These are phyloP conservation scores for Vitis amurensis DNA, from an alignment of 164 flowering plant species.

Conservation along the genomic window DNA sequence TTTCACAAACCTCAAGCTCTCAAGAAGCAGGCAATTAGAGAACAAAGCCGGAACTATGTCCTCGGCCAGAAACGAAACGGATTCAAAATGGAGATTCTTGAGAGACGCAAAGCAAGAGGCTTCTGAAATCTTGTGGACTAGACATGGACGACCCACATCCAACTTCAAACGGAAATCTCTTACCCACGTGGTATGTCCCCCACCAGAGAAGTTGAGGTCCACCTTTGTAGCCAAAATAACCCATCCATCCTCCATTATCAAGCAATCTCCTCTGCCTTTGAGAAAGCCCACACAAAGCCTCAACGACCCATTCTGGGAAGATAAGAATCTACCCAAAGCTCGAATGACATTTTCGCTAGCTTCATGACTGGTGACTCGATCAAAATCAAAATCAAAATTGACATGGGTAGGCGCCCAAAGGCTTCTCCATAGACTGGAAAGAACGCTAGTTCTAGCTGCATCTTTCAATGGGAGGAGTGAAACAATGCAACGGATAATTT, in stretches of 20 bases:
- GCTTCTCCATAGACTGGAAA: conserved; percentile 13
- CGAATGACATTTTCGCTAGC: background rate
- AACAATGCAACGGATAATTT: conserved; percentile 8
- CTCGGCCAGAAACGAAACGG: background rate
- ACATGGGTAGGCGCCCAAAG: background rate
- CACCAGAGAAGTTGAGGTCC: background rate
- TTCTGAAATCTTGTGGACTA: background rate
- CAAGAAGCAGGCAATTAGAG: conserved; percentile 8
- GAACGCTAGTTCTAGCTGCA: conserved; percentile 12
- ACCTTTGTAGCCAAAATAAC: background rate
- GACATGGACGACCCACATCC: too few relatives aligned
- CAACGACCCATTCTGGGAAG: background rate
- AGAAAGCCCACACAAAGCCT: too few relatives aligned
- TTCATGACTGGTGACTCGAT: background rate
- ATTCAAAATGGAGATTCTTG: conserved; percentile 7
- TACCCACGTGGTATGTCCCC: background rate
- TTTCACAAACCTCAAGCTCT: conserved; percentile 6
- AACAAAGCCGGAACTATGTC: conserved; percentile 1
- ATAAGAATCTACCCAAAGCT: background rate
- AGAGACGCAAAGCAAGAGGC: background rate
- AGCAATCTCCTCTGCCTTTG: background rate
- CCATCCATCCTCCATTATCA: background rate
- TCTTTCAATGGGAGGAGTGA: conserved; percentile 11
- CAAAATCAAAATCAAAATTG: background rate
- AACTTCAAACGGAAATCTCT: too few relatives aligned